Conservation (phyloP, 2,329 filamentous ascomycete species). For the Ophiosphaerella narmari region DNA sequence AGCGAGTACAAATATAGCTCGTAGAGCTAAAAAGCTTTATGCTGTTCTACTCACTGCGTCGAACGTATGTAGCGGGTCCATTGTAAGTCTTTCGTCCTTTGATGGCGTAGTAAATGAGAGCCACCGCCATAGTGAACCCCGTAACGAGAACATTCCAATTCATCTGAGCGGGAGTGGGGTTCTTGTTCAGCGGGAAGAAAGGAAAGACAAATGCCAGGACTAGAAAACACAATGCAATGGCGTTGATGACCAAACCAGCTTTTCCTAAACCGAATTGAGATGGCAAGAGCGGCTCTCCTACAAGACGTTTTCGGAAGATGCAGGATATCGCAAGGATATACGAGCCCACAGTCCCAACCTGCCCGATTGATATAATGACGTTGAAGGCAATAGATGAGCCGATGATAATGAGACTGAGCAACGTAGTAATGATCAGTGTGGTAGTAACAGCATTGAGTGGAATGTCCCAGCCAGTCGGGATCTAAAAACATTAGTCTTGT, state of each 20-base stretch:
- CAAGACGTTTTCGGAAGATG: constrained; percentile 49
- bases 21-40: not conserved
- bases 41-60: not conserved
- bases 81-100: constrained; percentile 1
- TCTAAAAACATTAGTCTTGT: constrained; percentile 9
- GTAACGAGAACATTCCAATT: not conserved
- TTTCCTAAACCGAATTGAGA: constrained; percentile 52
- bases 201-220: constrained; percentile 47
- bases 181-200: constrained; percentile 45
- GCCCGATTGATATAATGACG: constrained; percentile 15
- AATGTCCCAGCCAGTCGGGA: constrained; percentile 19
- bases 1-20: not conserved
- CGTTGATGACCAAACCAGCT: constrained; percentile 49
- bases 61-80: not conserved
- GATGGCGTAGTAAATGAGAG: not conserved
- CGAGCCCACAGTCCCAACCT: constrained; percentile 8
- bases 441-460: constrained; percentile 28
- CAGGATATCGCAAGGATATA: constrained; percentile 50
- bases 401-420: constrained; percentile 31
- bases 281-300: constrained; percentile 48
- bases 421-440: constrained; percentile 16
- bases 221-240: constrained; percentile 45
- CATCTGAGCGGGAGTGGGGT: not conserved
- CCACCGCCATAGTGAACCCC: not conserved
- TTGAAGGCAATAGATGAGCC: constrained; percentile 29